Evolutionary conservation across 2,329 filamentous ascomycete genomes (phyloP).

Genomic region (Phialophora chinensis): DNA sequence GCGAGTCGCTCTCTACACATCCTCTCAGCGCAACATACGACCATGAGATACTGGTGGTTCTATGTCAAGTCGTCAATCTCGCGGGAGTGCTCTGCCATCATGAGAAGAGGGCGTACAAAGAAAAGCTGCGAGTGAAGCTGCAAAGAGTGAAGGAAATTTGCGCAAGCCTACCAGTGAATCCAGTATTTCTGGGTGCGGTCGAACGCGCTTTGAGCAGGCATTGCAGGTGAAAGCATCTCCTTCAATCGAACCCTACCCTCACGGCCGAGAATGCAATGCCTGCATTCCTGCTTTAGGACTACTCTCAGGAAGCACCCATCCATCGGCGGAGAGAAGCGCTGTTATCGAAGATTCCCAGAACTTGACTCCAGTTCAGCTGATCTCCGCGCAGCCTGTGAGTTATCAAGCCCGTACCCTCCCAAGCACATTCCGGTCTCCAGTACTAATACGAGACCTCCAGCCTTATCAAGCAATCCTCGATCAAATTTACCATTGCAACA

Average conservation of each 20-base stretch:
- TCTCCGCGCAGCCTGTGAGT: neutral
- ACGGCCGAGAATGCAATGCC: neutral
- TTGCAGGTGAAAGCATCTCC: constrained; percentile 31
- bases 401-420: neutral
- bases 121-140: constrained; percentile 36
- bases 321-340: neutral
- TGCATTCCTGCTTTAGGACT: neutral
- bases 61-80: constrained; percentile 48
- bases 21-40: constrained; percentile 73
- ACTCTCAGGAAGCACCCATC: neutral
- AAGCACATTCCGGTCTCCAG: neutral
- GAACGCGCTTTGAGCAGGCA: constrained; percentile 39
- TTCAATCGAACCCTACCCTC: neutral
- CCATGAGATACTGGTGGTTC: constrained; percentile 65
- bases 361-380: neutral
- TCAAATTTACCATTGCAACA: neutral
- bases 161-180: constrained; percentile 21
- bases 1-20: constrained; percentile 13
- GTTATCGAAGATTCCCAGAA: neutral
- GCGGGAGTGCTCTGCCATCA: constrained; percentile 44
- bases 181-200: constrained; percentile 35
- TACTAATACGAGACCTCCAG: constrained; percentile 3
- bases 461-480: neutral
- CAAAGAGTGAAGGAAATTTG: constrained; percentile 41
- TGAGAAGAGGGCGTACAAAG: constrained; percentile 18